Evolutionary conservation across 1,139 yeast species (phyloP), one percentile per base, ranked within the genome.

Genomic region (Sugiyamaella neomexicana): DNA sequence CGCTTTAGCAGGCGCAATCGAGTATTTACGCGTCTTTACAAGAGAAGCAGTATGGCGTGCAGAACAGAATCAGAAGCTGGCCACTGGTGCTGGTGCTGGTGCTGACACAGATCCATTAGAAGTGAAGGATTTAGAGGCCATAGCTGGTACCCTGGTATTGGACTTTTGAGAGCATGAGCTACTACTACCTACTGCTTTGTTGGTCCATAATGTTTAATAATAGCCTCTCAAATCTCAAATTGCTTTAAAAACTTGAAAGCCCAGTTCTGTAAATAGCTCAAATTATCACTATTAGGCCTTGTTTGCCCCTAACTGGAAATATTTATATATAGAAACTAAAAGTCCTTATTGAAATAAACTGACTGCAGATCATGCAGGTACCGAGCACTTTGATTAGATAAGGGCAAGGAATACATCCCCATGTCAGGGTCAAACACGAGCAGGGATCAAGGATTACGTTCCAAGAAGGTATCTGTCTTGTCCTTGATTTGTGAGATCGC

Each of bases 41-140:
- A 64, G 68, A 34, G 71, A 67, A 49, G 70, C 71, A 1, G 57
- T 67, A 12, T 65, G 69, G 68, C 57, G 71, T 31, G 62, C 70
- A 6, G 67, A 65, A 38, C 61, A 60, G 29, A 58, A 58, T 36
- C 53, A 53, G 48, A 46, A 43, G 9, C 39, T 17, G 45, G 43
- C 27, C 43, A 48, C 13, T 55, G 25, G 13, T 52, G 32, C 10
- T 16, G 10, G n/a, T 44, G 31, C 20, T 41, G 27, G 41, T 31
- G 20, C 43, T 31, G 54, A 37, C 42, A 1, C 27, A 50, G 20
- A 44, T 50, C 25, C 40, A 59, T 55, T 66, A 34, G 66, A 62
- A 41, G 64, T 55, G 10, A 55, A 53, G 7, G 66, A 64, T 51
- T 53, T 65, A 38, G 64, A 61, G 41, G 55, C 56, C 36, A 46